Conservation (phyloP, 2,329 filamentous ascomycete species). For the Penicillium polonicum region DNA sequence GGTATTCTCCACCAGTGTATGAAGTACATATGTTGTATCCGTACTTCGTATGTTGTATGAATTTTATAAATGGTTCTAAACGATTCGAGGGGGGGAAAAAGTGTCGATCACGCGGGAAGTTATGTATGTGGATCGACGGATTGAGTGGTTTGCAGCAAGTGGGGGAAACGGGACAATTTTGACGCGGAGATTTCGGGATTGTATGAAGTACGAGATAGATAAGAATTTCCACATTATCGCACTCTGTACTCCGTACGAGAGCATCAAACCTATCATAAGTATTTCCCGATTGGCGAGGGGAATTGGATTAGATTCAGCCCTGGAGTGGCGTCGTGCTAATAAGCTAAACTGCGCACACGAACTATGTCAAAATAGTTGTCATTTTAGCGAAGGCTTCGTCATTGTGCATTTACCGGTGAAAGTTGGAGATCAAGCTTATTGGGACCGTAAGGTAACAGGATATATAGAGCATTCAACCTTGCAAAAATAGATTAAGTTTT, state of each 20-base stretch:
- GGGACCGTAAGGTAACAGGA: not conserved
- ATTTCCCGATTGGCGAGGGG: not conserved
- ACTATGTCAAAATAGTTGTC: not conserved
- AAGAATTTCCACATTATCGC: not conserved
- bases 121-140: conserved; percentile 15
- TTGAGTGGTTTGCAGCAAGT: conserved; percentile 7
- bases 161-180: conserved; percentile 5
- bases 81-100: not conserved
- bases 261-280: not conserved
- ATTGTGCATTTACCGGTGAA: not conserved
- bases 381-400: not conserved
- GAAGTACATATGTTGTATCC: not conserved
- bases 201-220: not conserved
- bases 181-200: conserved; percentile 4
- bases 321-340: not conserved
- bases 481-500: not conserved
- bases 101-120: conserved; percentile 27
- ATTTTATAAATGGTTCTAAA: not conserved
- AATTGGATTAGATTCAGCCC: not conserved
- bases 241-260: not conserved
- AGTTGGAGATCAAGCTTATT: not conserved
- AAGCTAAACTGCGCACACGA: not conserved
- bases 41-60: too few species aligned
- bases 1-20: not conserved
- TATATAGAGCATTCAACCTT: not conserved